Evolutionary conservation across 2,329 filamentous ascomycete genomes (phyloP).

Genomic region (Davidsoniella virescens): DNA sequence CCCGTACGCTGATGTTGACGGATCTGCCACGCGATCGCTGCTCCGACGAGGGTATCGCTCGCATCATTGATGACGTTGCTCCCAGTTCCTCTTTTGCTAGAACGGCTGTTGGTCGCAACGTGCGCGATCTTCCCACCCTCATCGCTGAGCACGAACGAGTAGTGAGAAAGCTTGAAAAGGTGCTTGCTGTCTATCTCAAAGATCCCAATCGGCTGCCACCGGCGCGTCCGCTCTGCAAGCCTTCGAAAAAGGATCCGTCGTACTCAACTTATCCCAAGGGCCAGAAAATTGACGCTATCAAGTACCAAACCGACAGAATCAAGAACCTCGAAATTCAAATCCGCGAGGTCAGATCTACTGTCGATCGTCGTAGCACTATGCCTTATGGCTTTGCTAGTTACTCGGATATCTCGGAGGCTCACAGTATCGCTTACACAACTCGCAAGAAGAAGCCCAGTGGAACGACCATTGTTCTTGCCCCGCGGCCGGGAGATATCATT

Average conservation of each 20-base stretch:
- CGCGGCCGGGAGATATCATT: constrained; percentile 79
- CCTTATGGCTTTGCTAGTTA: constrained; percentile 92
- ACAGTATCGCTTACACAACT: constrained; percentile 68
- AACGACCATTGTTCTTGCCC: constrained; percentile 61
- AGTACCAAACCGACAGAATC: constrained; percentile 78
- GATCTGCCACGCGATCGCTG: constrained; percentile 65
- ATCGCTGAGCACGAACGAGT: constrained; percentile 70
- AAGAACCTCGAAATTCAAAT: constrained; percentile 68
- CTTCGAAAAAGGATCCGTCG: constrained; percentile 62
- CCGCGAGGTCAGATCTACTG: constrained; percentile 60
- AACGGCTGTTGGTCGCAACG: constrained; percentile 75
- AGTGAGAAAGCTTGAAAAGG: constrained; percentile 66
- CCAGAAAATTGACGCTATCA: constrained; percentile 81
- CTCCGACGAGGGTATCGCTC: constrained; percentile 73
- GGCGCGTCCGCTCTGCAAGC: constrained; percentile 60
- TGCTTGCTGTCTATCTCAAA: constrained; percentile 79
- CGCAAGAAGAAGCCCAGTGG: constrained; percentile 69
- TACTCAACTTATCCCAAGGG: constrained; percentile 46
- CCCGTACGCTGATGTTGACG: constrained; percentile 49
- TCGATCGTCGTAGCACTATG: constrained; percentile 80
- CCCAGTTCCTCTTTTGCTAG: constrained; percentile 65
- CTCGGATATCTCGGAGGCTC: constrained; percentile 72
- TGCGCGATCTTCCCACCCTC: constrained; percentile 72
- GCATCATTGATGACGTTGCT: constrained; percentile 65
- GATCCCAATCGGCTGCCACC: constrained; percentile 67